Evolutionary conservation across 164 flowering plant species (phyloP).

Genomic region (Cinnamomum chago): DNA sequence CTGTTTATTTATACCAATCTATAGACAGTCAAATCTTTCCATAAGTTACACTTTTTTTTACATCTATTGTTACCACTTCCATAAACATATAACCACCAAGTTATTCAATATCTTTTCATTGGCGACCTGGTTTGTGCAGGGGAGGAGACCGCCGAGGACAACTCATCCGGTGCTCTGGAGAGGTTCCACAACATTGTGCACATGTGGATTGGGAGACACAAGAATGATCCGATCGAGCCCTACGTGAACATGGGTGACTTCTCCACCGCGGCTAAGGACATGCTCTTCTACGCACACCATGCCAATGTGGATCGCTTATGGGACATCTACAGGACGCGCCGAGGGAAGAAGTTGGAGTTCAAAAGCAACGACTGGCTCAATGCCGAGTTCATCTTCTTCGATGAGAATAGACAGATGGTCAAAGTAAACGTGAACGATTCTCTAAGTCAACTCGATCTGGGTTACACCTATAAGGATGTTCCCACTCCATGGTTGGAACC

Average conservation of each 20-base stretch:
- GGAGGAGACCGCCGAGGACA: background rate
- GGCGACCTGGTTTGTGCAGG: background rate
- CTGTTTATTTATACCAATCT: too few species aligned
- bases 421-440: background rate
- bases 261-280: background rate
- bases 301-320: background rate
- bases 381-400: constrained; percentile 7
- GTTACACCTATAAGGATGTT: constrained; percentile 8
- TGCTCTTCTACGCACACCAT: background rate
- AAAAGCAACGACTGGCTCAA: background rate
- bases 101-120: background rate
- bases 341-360: background rate
- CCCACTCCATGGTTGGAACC: background rate
- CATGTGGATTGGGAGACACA: background rate
- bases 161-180: background rate
- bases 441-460: background rate
- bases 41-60: too few species aligned
- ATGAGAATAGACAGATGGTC: constrained; percentile 6
- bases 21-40: too few species aligned
- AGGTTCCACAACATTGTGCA: background rate
- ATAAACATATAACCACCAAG: too few species aligned
- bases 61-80: too few species aligned
- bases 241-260: background rate
- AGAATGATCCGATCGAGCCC: too few species aligned
- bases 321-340: background rate